Percentiles rank a stretch among this genome's conserved stretches.
Conservation (phyloP, 2,329 filamentous ascomycete species). For the Shiraia bambusicola region DNA sequence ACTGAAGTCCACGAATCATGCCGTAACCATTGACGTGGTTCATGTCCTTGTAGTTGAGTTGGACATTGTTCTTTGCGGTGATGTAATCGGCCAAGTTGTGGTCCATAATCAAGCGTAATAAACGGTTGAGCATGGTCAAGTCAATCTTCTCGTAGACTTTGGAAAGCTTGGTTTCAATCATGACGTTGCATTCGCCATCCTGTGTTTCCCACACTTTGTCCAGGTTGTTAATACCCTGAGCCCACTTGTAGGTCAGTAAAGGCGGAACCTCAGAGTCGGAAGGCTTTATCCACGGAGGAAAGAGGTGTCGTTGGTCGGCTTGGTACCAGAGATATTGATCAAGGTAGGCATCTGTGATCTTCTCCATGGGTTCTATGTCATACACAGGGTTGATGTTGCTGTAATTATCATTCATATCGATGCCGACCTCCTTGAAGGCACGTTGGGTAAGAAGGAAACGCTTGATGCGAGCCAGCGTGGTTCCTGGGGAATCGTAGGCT, state of each 20-base stretch:
- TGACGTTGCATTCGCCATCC: constrained; percentile 95
- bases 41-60: constrained; percentile 99
- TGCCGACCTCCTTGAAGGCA: constrained; percentile 98
- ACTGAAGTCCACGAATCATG: constrained; percentile 96
- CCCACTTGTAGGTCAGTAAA: constrained; percentile 95
- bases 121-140: constrained; percentile 87
- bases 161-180: constrained; percentile 97
- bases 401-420: constrained; percentile 99
- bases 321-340: constrained; percentile 99
- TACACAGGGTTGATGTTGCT: constrained; percentile 99
- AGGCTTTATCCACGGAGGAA: constrained; percentile 98
- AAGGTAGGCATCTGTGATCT: constrained; percentile 97
- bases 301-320: constrained; percentile 93
- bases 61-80: constrained; percentile 98
- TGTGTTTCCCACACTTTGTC: constrained; percentile 92
- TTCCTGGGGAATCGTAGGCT: constrained; percentile 96
- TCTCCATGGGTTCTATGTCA: constrained; percentile 98
- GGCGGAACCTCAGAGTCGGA: constrained; percentile 97
- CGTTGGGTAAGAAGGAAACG: constrained; percentile 94
- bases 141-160: constrained; percentile 99
- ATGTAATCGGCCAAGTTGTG: constrained; percentile 99
- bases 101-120: constrained; percentile 95
- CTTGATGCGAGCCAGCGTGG: constrained; percentile 94
- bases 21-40: constrained; percentile 99
- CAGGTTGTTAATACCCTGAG: constrained; percentile 97